Evolutionary conservation across 2,329 filamentous ascomycete species (phyloP).

Genomic region (Paracorniculantispora psalliotae): DNA sequence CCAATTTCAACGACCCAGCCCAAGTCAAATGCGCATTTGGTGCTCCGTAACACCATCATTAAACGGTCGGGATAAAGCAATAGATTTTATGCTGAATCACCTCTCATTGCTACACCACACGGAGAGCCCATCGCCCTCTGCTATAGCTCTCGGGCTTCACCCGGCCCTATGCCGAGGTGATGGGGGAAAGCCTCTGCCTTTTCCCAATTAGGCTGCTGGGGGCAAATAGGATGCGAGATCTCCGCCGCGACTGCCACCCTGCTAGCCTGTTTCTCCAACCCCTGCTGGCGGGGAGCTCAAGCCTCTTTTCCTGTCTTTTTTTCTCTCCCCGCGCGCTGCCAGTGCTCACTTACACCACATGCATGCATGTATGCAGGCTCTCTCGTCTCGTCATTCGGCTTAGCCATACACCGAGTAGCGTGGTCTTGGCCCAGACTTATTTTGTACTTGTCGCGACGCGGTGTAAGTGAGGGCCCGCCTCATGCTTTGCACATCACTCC

Average conservation of each 20-base stretch:
- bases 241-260: neutral
- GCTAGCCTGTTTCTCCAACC: neutral
- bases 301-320: too few relatives aligned
- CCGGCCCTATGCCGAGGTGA: neutral
- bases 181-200: neutral
- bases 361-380: neutral
- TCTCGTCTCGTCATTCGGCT: neutral
- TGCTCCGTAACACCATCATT: neutral
- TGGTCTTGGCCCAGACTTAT: neutral
- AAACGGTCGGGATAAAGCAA: neutral
- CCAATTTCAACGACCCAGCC: too few relatives aligned
- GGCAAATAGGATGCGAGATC: neutral
- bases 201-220: constrained; percentile 2
- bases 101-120: neutral
- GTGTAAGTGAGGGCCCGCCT: neutral
- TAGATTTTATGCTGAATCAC: neutral
- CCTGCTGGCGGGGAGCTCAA: neutral
- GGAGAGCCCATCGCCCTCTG: neutral
- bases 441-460: neutral
- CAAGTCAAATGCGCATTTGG: neutral
- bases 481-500: neutral
- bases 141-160: constrained; percentile 1
- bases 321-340: too few relatives aligned
- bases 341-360: constrained; percentile 5
- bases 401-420: neutral